These are phyloP conservation scores for Mortierella polycephala DNA, from an alignment of 371 early-diverging fungal species.

Conservation along the genomic window DNA sequence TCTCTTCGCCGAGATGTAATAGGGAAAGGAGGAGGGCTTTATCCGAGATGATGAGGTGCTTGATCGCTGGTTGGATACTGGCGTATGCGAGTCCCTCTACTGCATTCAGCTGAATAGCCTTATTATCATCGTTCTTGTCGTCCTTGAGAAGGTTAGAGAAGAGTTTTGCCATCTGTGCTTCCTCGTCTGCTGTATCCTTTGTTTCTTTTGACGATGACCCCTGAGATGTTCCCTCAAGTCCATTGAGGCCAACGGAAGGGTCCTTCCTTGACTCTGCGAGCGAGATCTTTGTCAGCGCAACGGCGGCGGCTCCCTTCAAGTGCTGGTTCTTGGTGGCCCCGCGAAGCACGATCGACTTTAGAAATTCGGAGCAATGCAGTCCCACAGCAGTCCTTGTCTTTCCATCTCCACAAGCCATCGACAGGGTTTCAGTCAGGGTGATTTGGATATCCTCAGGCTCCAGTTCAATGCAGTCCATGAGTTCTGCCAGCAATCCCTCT, in stretches of 20 bases:
- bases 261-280: constrained; percentile 56
- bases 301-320: constrained; percentile 69
- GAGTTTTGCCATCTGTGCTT: constrained; percentile 51
- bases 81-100: constrained; percentile 85
- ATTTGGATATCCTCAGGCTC: constrained; percentile 71
- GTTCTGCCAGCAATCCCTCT: constrained; percentile 71
- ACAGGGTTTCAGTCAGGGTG: constrained; percentile 70
- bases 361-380: constrained; percentile 63
- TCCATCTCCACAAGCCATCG: constrained; percentile 73
- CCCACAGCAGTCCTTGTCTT: constrained; percentile 69
- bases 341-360: constrained; percentile 61
- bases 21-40: constrained; percentile 65
- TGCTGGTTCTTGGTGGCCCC: constrained; percentile 58
- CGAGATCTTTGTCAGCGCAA: constrained; percentile 73
- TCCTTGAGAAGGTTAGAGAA: constrained; percentile 57
- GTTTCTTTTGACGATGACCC: background rate
- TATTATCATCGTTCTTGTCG: constrained; percentile 49
- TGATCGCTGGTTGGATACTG: constrained; percentile 67
- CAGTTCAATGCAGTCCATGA: constrained; percentile 78
- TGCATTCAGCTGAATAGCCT: constrained; percentile 52
- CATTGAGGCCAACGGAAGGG: constrained; percentile 47
- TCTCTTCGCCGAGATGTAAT: constrained; percentile 60
- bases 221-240: constrained; percentile 25
- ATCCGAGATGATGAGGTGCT: constrained; percentile 70
- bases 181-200: constrained; percentile 19